Evolutionary conservation across 441 rosid species (phyloP), one percentile per base, ranked within the genome.

Genomic region (Syzygium syzygioides): DNA sequence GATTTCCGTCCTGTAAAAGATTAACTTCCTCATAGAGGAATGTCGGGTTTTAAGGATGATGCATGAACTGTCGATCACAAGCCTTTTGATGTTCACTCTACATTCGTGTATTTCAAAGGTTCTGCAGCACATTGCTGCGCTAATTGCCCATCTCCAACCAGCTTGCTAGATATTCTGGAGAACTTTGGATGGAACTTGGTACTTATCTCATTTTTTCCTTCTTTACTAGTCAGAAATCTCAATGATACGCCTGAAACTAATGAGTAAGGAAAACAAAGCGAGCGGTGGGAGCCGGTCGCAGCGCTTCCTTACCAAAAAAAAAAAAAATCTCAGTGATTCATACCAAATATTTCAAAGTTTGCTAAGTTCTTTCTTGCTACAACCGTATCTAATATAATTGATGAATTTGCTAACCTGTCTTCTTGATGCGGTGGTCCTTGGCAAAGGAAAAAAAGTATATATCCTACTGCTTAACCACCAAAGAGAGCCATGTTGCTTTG

Each of bases 201-300:
- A 30, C 20, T 30, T 30, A 64, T 8, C 20, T 15, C 37, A n/a
- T 64, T 64, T 64, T 64, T 64, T 30, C 71, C 76, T 30, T 64
- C 41, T n/a, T n/a, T 7, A 30, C 37, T 64, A 64, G 20, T n/a
- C 3, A 5, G 3, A 64, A 17, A 64, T 64, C 11, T 64, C 76
- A n/a, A 62, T n/a, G 3, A 17, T 64, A n/a, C n/a, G 99, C 96
- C 97, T 95, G 95, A 97, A 97, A 95, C 99, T 95, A 97, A 97
- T 96, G 99, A 95, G 98, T 95, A 97, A 97, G 98, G 98, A 97
- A 96, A 96, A 95, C 96, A 97, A 96, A 94, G 99, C 95, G 94
- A 86, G 62, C 90, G 93, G 96, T 93, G 98, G 87, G 97, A 95
- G 90, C 93, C 83, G 96, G 83, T 90, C 90, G 96, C 98, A 68